These are phyloP conservation scores for Penicillium bialowiezense DNA, from an alignment of 495 filamentous ascomycete species.

Conservation along the genomic window DNA sequence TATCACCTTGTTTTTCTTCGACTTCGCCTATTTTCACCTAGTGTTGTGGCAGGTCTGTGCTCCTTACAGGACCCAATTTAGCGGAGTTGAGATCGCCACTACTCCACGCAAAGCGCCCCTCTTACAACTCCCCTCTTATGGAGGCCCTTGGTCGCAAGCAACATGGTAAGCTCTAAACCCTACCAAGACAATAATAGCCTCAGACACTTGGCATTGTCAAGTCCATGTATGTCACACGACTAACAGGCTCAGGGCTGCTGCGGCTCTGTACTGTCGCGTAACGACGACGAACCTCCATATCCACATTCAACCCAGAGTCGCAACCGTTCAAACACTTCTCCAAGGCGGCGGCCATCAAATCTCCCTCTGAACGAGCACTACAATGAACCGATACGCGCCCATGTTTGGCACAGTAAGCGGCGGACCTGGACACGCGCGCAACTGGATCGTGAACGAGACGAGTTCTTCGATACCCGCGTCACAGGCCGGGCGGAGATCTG, in stretches of 20 bases:
- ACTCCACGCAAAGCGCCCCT: slow-evolving; percentile 1
- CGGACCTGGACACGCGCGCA: slow-evolving; percentile 51
- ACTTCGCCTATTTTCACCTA: slow-evolving; percentile 2
- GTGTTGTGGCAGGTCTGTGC: slow-evolving; percentile 1
- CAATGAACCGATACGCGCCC: slow-evolving; percentile 48
- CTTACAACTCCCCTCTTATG: slow-evolving; percentile 12
- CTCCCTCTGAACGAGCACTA: slow-evolving; percentile 44
- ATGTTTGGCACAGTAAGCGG: slow-evolving; percentile 50
- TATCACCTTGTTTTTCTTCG: background rate
- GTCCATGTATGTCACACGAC: slow-evolving; percentile 11
- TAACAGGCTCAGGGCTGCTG: slow-evolving; percentile 37
- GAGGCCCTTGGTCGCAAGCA: slow-evolving; percentile 16
- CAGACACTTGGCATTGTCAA: background rate
- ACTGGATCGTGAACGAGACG: slow-evolving; percentile 50
- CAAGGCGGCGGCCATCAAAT: slow-evolving; percentile 15
- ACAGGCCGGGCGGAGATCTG: slow-evolving; percentile 75
- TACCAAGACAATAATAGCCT: background rate
- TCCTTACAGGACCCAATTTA: background rate
- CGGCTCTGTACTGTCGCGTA: slow-evolving; percentile 37
- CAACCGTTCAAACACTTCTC: slow-evolving; percentile 10
- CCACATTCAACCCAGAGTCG: slow-evolving; percentile 17
- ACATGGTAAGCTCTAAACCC: slow-evolving; percentile 27
- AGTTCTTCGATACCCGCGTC: slow-evolving; percentile 83
- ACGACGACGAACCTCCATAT: slow-evolving; percentile 19
- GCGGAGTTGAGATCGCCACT: slow-evolving; percentile 1